Evolutionary conservation across 108 stramenopile genomes (phyloP), one percentile per base, ranked within the genome.

Genomic region (Cyclotella cryptica): DNA sequence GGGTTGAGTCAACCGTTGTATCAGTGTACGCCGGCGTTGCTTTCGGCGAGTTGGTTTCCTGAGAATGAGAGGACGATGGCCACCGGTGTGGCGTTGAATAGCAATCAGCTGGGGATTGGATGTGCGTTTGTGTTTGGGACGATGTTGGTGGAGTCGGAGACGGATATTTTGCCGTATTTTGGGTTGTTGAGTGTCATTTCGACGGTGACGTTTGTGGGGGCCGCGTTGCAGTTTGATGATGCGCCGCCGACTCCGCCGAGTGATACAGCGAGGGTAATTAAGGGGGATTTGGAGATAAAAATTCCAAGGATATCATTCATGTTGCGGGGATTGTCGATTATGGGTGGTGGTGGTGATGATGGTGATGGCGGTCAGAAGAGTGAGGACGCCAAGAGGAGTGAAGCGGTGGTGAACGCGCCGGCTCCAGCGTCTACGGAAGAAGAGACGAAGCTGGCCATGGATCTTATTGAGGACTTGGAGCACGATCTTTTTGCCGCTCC

Each of bases 11-110:
- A 96, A 54, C 95, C 95, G 11, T 75, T 96, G 26, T 96, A 94
- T 73, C 95, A 96, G 66, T 96, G 95, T 72, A 96, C 95, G 21
- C 95, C 95, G 3, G 89, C 93, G 35, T 69, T 96, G 54, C 75
- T 96, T 12, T 94, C 95, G 17, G 89, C 92, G 12, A 89, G 88
- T 12, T 96, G 95, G 95, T 96, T 96, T 68, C 93, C 93, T 0
- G 95, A 96, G 51, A 75, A 89, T 45, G 95, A 96, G 69, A 88
- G 93, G 3, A 96, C 95, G 40, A 85, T 96, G 90, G 96, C 96
- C n/a, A 94, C 96, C 6, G 93, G 92, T 57, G 91, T 96, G 30
- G 96, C 96, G 1, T 62, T 96, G 63, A 96, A 96, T 72, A 85
- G 88, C 45, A 96, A 96, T 64, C 96, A 96, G 63, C 71, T 94